A percentile compares a stretch with the other conserved stretches of the same genome.
These are phyloP conservation scores for Aspergillus taichungensis DNA, from an alignment of 495 filamentous ascomycete genomes.

Conservation along the genomic window DNA sequence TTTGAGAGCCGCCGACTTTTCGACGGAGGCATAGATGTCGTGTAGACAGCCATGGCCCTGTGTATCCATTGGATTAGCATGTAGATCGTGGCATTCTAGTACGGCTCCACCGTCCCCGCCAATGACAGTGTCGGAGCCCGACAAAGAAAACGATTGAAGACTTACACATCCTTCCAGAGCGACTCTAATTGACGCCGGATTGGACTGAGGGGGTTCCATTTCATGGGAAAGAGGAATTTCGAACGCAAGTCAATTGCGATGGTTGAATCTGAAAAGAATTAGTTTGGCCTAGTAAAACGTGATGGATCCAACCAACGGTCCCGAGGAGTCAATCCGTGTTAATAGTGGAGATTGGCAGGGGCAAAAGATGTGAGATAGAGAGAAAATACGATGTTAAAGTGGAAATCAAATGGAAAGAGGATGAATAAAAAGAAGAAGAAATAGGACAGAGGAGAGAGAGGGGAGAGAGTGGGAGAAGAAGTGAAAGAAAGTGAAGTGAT, in stretches of 20 bases:
- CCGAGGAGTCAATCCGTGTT: background rate
- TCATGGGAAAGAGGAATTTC: background rate
- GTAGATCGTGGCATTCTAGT: no score
- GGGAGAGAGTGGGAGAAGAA: background rate
- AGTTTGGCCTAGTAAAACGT: no score
- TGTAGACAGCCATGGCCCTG: slow-evolving; percentile 87
- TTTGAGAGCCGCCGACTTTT: slow-evolving; percentile 49
- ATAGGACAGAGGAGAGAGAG: background rate
- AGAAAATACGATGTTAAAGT: background rate
- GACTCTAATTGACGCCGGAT: slow-evolving; percentile 33
- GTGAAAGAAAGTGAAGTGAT: background rate
- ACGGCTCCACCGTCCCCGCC: no score
- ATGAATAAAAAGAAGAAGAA: background rate
- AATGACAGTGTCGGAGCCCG: background rate
- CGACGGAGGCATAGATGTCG: slow-evolving; percentile 75
- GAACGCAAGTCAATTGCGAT: no score
- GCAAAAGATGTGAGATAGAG: background rate
- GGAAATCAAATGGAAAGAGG: background rate
- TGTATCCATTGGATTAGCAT: slow-evolving; percentile 9
- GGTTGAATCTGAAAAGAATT: no score
- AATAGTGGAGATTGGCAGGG: background rate
- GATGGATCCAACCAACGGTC: no score
- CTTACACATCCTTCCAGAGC: slow-evolving; percentile 78
- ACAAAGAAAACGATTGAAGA: background rate
- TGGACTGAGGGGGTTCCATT: slow-evolving; percentile 6